Percentiles rank a stretch among this genome's conserved stretches.
Conservation (phyloP, 2,329 filamentous ascomycete genomes). For the Magnaporthiopsis poae region DNA sequence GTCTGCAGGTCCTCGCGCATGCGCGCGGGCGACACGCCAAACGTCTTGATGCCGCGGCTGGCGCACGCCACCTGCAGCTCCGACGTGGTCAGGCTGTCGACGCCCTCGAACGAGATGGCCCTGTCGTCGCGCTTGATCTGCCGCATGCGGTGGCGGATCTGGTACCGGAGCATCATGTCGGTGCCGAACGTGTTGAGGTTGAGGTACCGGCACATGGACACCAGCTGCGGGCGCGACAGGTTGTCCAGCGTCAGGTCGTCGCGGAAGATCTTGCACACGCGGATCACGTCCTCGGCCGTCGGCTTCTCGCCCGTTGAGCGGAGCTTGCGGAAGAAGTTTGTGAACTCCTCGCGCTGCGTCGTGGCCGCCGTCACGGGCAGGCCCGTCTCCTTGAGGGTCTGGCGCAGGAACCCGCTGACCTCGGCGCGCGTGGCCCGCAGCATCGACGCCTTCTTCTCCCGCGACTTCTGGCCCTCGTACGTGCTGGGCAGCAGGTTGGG, state of each 20-base stretch:
- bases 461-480: conserved; percentile 83
- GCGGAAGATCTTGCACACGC: conserved; percentile 97
- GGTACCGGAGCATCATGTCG: conserved; percentile 94
- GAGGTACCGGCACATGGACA: conserved; percentile 97
- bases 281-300: conserved; percentile 84
- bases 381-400: conserved; percentile 86
- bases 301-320: conserved; percentile 83
- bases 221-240: conserved; percentile 84
- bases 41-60: conserved; percentile 81
- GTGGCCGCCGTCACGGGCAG: conserved; percentile 75
- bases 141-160: conserved; percentile 92
- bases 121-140: conserved; percentile 98
- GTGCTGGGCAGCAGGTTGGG: conserved; percentile 96
- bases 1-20: conserved; percentile 83
- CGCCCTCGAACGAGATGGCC: conserved; percentile 85
- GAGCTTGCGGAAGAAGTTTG: conserved; percentile 94
- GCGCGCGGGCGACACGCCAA: conserved; percentile 79
- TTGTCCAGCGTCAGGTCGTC: conserved; percentile 97
- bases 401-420: conserved; percentile 79
- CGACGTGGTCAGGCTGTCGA: conserved; percentile 82
- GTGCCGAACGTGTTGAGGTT: conserved; percentile 95
- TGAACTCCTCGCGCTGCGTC: conserved; percentile 85
- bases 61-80: conserved; percentile 89
- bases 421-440: conserved; percentile 83
- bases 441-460: conserved; percentile 74